Base-by-base conservation (phyloP, 768 basidiomycete genomes). In the Leccinum sublutescens region DNA sequence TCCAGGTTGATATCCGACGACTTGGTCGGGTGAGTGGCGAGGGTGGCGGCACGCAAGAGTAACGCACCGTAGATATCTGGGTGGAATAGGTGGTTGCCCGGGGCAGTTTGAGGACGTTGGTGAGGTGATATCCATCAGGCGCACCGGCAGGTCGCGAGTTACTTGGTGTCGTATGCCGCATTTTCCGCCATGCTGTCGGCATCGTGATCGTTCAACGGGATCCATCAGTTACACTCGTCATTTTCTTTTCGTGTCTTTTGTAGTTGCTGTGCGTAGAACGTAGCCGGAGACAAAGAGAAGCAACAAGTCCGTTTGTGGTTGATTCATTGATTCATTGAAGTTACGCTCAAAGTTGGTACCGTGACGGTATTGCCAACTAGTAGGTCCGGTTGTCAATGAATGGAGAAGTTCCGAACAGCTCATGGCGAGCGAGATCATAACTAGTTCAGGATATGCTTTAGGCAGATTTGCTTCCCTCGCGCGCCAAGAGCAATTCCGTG, bases 1-100 rank as follows among this genome's bases (percentile, higher is more conserved):
- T 90, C 84, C 14, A 91, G 72, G 64, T 88, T 77, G 52, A 92
- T 87, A 57, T 89, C 86, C 76, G 53, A 79, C 71, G 34, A 91
- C 82, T 70, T 89, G 87, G 55, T 89, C 89, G 5, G 25, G 9
- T 15, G 21, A 23, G 43, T 59, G 52, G 59, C 50, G 15, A 56
- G 5, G 14, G 3, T 12, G 2, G 19, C 1, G 2, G 1, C n/a
- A 6, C 2, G 31, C 11, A 3, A 11, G 17, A 50, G 8, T 0
- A 6, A 52, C 56, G 43, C 19, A 85, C 85, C 83, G 56, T 83
- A 84, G 1, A 87, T 1, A 85, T 79, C 62, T 85, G 83, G 0
- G 86, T 80, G 1, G 85, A 84, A 57, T 87, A 87, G 0, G 85
- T 86, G 0, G 86, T 86, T 0, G 86, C 80, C 12, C 86, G 70